Conservation (phyloP, 768 basidiomycete species). For the Leccinellum rugosiceps region DNA sequence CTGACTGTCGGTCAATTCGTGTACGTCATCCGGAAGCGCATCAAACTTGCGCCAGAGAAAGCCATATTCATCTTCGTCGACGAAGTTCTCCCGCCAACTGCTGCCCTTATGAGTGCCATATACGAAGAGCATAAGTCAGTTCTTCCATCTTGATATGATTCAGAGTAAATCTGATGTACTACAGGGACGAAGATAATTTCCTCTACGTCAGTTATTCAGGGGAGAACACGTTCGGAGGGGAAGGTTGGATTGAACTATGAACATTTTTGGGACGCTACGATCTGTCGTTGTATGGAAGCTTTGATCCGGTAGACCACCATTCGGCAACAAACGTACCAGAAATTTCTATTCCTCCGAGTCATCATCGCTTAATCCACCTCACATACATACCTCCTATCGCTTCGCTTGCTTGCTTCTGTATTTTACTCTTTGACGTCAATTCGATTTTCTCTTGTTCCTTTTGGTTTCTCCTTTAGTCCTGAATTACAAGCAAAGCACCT, state of each 20-base stretch:
- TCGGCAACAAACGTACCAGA: slow-evolving; percentile 27
- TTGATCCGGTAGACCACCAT: slow-evolving; percentile 25
- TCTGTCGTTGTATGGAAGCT: slow-evolving; percentile 22
- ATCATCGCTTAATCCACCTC: slow-evolving; percentile 14
- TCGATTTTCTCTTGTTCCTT: slow-evolving; percentile 1
- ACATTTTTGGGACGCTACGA: slow-evolving; percentile 13
- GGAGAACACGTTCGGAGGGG: slow-evolving; percentile 88
- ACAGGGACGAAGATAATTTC: slow-evolving; percentile 98
- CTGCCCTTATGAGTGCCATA: slow-evolving; percentile 96
- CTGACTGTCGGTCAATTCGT: slow-evolving; percentile 98
- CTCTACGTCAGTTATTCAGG: slow-evolving; percentile 98
- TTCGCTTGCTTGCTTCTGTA: slow-evolving; percentile 28
- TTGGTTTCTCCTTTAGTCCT: background rate
- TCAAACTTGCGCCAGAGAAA: slow-evolving; percentile 99
- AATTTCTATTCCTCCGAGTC: slow-evolving; percentile 7
- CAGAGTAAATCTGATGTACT: slow-evolving; percentile 19
- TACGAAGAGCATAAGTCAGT: slow-evolving; percentile 99
- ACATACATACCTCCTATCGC: slow-evolving; percentile 24
- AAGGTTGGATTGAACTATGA: slow-evolving; percentile 34
- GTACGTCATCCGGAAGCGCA: slow-evolving; percentile 99
- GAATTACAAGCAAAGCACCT: slow-evolving; percentile 17
- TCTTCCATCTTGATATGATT: background rate
- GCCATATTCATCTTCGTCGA: slow-evolving; percentile 99
- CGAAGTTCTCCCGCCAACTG: slow-evolving; percentile 96
- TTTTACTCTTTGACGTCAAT: slow-evolving; percentile 20